Conservation (phyloP, 2,329 filamentous ascomycete species). For the Tolypocladium pustulatum region DNA sequence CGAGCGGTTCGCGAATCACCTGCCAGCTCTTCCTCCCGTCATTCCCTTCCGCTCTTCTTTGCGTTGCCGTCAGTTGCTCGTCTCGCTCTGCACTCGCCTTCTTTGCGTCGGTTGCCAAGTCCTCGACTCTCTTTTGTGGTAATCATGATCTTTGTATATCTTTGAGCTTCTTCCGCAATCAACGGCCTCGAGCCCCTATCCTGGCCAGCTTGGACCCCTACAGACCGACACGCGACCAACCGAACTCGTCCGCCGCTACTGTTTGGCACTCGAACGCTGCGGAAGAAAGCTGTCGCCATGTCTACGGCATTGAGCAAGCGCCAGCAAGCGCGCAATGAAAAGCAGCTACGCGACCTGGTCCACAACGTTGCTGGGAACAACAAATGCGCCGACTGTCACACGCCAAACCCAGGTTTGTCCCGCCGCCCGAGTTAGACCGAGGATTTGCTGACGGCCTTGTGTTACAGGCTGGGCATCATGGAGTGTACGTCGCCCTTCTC, state of each 20-base stretch:
- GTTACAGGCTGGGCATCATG: slow-evolving; percentile 82
- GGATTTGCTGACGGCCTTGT: slow-evolving; percentile 1
- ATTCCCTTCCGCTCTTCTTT: background rate
- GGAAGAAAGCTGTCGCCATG: slow-evolving; percentile 36
- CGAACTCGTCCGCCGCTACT: background rate
- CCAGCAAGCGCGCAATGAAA: slow-evolving; percentile 96
- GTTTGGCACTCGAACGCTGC: background rate
- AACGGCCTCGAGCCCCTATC: background rate
- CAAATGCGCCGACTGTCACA: slow-evolving; percentile 84
- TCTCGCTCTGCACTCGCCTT: background rate
- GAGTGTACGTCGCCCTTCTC: slow-evolving; percentile 55
- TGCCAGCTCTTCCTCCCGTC: background rate
- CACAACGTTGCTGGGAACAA: slow-evolving; percentile 79
- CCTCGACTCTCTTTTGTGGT: background rate
- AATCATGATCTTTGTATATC: slow-evolving; percentile 5
- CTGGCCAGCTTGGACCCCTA: background rate
- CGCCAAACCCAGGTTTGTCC: slow-evolving; percentile 75
- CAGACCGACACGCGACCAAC: background rate
- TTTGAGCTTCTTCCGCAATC: slow-evolving; percentile 4
- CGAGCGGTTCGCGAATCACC: background rate
- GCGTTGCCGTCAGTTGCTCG: background rate
- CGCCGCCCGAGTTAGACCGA: background rate
- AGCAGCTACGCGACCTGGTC: slow-evolving; percentile 79
- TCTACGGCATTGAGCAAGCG: slow-evolving; percentile 77
- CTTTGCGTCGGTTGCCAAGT: background rate